phyloP scores from a whole-genome alignment of 495 filamentous ascomycete species.

The Tuber umbilicatum region DNA sequence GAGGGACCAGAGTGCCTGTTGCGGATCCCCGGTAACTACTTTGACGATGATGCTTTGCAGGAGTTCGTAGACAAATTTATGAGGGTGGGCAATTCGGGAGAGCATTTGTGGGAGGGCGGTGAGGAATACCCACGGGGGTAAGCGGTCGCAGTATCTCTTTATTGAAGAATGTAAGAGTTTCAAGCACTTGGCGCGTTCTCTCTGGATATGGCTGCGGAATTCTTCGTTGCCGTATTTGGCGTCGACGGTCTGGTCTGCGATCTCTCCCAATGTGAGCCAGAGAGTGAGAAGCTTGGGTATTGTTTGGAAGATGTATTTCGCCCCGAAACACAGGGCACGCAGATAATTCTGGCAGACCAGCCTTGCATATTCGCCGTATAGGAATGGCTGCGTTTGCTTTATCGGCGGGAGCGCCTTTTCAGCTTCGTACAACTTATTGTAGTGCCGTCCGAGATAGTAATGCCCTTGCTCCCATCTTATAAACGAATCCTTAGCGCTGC shows the following conservation, averaged over 20 bases:
- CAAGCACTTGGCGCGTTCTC: slow-evolving; percentile 59
- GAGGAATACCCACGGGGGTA: slow-evolving; percentile 86
- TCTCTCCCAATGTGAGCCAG: slow-evolving; percentile 84
- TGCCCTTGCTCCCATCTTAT: slow-evolving; percentile 87
- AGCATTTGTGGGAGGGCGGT: slow-evolving; percentile 88
- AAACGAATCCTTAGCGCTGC: slow-evolving; percentile 50
- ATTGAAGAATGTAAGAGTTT: slow-evolving; percentile 64
- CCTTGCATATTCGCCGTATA: slow-evolving; percentile 74
- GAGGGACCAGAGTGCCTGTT: slow-evolving; percentile 89
- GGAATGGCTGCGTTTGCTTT: slow-evolving; percentile 53
- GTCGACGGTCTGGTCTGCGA: slow-evolving; percentile 61
- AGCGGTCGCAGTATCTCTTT: slow-evolving; percentile 61
- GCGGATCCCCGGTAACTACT: slow-evolving; percentile 70
- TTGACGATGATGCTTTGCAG: slow-evolving; percentile 73
- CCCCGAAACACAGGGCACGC: slow-evolving; percentile 74
- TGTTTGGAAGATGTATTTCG: slow-evolving; percentile 92
- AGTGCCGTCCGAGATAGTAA: slow-evolving; percentile 94
- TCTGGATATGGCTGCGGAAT: slow-evolving; percentile 52
- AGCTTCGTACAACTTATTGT: slow-evolving; percentile 89
- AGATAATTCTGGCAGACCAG: slow-evolving; percentile 90
- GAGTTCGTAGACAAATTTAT: slow-evolving; percentile 63
- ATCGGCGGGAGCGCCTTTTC: slow-evolving; percentile 68
- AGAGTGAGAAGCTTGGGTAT: slow-evolving; percentile 83
- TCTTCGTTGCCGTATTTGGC: slow-evolving; percentile 60
- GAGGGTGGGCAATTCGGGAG: slow-evolving; percentile 81